Base-by-base conservation (phyloP, 164 flowering plant species). In the Houttuynia cordata region DNA sequence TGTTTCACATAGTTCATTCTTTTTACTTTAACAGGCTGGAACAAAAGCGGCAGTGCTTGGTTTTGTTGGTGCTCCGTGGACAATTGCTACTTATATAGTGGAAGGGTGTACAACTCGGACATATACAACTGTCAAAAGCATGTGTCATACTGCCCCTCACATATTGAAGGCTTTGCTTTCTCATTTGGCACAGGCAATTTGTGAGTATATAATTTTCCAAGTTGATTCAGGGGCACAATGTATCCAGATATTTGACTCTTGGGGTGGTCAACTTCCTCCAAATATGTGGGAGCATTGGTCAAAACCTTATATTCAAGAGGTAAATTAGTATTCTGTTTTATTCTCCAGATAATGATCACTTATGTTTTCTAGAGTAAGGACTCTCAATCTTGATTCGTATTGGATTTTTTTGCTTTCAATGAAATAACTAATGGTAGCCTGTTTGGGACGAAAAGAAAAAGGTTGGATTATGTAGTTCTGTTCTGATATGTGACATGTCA, bases 41-140 rank as follows among this genome's bases (percentile, higher is more conserved):
- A 83, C 71, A 19, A 70, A 76, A 61, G 98, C 98, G 72, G 97
- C 97, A 59, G 83, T 93, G 62, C 70, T 93, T 64, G 98, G 98
- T 21, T 93, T 93, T 83, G 98, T 93, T 19, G 98, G 97, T 41
- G 97, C 98, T 64, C 97, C 97, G 25, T 89, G 97, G 98, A 93
- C 98, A 56, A 82, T 89, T 67, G 98, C 90, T 51, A 89, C 96
- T 40, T 89, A 89, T 63, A 83, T 93, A 37, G 96, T 89, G 39
- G 98, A 89, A 74, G 98, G 98, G 68, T 91, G 96, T 58, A 87
- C 92, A 52, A 87, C 96, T 62, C 84, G 87, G 41, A 93, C 98
- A 54, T 93, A 93, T 67, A 87, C 81, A 47, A 78, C 70, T 60
- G 82, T 93, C 67, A 93, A 93, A 75, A 78, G 90, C 69, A 86